A percentile compares a stretch with the other conserved stretches of the same genome.
These are phyloP conservation scores for Phalaenopsis equestris DNA, from an alignment of 106 monocot genomes.

Conservation along the genomic window DNA sequence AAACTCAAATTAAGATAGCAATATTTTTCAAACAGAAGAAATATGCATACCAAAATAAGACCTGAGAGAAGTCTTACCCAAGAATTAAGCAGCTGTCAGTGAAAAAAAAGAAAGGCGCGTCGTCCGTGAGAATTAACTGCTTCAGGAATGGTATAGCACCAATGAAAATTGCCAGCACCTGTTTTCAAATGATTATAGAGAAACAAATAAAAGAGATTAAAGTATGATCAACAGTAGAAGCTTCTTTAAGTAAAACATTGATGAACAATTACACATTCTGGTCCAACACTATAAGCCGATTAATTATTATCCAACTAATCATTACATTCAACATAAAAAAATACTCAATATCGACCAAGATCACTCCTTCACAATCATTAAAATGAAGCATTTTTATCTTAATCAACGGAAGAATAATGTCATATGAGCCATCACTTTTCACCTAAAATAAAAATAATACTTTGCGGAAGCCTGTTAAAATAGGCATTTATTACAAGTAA, in stretches of 20 bases:
- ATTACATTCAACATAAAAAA: not conserved
- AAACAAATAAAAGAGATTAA: not conserved
- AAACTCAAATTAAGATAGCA: not conserved
- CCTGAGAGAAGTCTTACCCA: slow-evolving; percentile 41
- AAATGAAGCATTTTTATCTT: not conserved
- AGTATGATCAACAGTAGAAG: not conserved
- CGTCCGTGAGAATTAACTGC: slow-evolving; percentile 73
- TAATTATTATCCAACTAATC: not conserved
- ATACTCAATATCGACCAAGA: not conserved
- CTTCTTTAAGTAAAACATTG: not conserved
- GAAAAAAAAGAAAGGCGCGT: slow-evolving; percentile 88
- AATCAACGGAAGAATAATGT: not conserved
- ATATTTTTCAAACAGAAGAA: not conserved
- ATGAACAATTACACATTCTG: not conserved
- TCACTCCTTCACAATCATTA: not conserved
- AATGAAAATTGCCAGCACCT: slow-evolving; percentile 71
- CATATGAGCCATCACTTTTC: not conserved
- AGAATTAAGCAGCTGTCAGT: slow-evolving; percentile 97
- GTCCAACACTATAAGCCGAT: not conserved
- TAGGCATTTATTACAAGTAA: too few relatives aligned
- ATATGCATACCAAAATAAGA: not conserved
- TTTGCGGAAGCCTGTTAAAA: too few relatives aligned
- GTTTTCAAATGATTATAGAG: slow-evolving; percentile 8
- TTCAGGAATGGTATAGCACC: slow-evolving; percentile 81
- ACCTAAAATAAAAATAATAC: not conserved